These are phyloP conservation scores for Neofusicoccum ribis DNA, from an alignment of 2,329 filamentous ascomycete genomes.

Conservation along the genomic window DNA sequence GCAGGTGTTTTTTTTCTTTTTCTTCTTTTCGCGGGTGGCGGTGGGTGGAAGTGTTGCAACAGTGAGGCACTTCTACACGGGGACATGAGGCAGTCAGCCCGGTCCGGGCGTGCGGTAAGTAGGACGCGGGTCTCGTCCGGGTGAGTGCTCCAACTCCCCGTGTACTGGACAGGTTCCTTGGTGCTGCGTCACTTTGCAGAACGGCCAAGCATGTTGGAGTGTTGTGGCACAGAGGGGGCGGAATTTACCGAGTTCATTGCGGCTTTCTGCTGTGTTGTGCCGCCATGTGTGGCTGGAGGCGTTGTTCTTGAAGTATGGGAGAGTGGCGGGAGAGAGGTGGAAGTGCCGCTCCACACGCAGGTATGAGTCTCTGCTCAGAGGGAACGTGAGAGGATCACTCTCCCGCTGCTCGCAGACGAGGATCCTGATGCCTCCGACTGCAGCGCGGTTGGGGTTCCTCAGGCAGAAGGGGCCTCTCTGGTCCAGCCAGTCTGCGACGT, in stretches of 20 bases:
- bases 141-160: no score
- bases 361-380: constrained; percentile 3
- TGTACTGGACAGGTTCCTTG: no score
- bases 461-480: background rate
- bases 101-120: no score
- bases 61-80: no score
- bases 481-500: constrained; percentile 7
- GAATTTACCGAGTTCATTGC: constrained; percentile 6
- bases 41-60: no score
- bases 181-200: no score
- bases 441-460: background rate
- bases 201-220: no score
- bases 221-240: background rate
- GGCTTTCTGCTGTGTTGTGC: background rate
- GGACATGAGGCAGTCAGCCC: no score
- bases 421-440: constrained; percentile 2
- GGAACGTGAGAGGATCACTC: constrained; percentile 3
- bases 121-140: no score
- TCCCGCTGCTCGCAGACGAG: constrained; percentile 8
- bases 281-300: constrained; percentile 1
- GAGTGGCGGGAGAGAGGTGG: constrained; percentile 4
- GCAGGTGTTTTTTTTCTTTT: background rate
- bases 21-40: no score
- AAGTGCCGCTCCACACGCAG: background rate
- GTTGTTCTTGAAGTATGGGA: constrained; percentile 5